These are phyloP conservation scores for Bipolaris cookei DNA, from an alignment of 2,329 filamentous ascomycete genomes.

Conservation along the genomic window DNA sequence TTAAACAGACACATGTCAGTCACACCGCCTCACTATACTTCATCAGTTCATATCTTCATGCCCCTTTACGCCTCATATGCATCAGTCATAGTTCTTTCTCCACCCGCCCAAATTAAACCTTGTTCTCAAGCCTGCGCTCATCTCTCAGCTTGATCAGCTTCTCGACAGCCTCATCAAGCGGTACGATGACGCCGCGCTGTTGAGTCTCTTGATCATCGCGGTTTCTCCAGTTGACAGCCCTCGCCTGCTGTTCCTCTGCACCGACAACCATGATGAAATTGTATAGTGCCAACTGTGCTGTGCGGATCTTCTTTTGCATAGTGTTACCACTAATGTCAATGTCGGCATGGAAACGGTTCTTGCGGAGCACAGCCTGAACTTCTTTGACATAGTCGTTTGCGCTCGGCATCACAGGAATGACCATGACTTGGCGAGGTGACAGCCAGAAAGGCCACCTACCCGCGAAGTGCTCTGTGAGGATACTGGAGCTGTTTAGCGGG, in stretches of 20 bases:
- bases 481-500: conserved; percentile 47
- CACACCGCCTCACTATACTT: neutral
- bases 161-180: conserved; percentile 63
- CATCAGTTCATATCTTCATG: conserved; percentile 15
- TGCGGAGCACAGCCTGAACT: conserved; percentile 71
- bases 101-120: conserved; percentile 16
- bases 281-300: conserved; percentile 79
- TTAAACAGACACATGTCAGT: neutral
- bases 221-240: conserved; percentile 69
- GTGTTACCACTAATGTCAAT: conserved; percentile 77
- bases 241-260: conserved; percentile 64
- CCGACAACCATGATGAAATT: conserved; percentile 81
- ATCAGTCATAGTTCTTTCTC: neutral
- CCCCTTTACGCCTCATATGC: conserved; percentile 13
- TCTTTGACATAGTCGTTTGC: conserved; percentile 76
- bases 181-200: conserved; percentile 66
- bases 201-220: conserved; percentile 68
- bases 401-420: conserved; percentile 77
- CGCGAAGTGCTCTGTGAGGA: conserved; percentile 82
- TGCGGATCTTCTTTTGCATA: conserved; percentile 88
- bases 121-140: conserved; percentile 49
- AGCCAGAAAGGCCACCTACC: conserved; percentile 93
- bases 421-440: conserved; percentile 78
- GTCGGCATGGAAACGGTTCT: conserved; percentile 72
- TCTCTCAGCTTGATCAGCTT: conserved; percentile 58